Evolutionary conservation across 164 flowering plant species (phyloP).

Genomic region (Magnolia officinalis): DNA sequence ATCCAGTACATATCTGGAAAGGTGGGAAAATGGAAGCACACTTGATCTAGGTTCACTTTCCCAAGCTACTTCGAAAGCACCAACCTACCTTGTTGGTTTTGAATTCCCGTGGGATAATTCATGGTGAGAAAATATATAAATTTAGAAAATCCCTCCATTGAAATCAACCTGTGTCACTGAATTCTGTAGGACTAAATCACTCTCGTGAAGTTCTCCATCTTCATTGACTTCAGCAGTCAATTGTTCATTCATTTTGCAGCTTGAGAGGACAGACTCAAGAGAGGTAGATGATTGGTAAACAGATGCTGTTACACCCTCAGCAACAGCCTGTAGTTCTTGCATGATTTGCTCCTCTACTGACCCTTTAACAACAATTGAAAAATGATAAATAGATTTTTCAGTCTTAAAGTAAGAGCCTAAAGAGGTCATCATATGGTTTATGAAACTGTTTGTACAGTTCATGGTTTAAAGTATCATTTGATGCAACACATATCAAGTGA

Average conservation of each 20-base stretch:
- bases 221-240: constrained; percentile 16
- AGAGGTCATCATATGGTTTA: too few relatives aligned
- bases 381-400: not conserved
- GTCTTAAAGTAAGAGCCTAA: not conserved
- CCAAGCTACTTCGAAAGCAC: not conserved
- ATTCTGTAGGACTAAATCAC: constrained; percentile 22
- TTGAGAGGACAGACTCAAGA: constrained; percentile 33
- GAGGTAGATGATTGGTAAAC: constrained; percentile 47
- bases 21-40: not conserved
- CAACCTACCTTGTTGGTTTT: not conserved
- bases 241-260: too few relatives aligned
- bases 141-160: not conserved
- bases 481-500: too few relatives aligned
- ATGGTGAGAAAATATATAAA: too few relatives aligned
- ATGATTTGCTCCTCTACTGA: constrained; percentile 67
- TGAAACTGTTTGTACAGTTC: too few relatives aligned
- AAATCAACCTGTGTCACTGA: not conserved
- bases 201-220: constrained; percentile 30
- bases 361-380: constrained; percentile 27
- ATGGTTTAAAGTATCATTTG: too few relatives aligned
- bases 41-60: not conserved
- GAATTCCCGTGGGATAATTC: not conserved
- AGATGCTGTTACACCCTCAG: constrained; percentile 77
- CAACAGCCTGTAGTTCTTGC: constrained; percentile 76
- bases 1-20: not conserved